Conservation (phyloP, 1,284 basidiomycete species). For the Sphaerobolus stellatus region DNA sequence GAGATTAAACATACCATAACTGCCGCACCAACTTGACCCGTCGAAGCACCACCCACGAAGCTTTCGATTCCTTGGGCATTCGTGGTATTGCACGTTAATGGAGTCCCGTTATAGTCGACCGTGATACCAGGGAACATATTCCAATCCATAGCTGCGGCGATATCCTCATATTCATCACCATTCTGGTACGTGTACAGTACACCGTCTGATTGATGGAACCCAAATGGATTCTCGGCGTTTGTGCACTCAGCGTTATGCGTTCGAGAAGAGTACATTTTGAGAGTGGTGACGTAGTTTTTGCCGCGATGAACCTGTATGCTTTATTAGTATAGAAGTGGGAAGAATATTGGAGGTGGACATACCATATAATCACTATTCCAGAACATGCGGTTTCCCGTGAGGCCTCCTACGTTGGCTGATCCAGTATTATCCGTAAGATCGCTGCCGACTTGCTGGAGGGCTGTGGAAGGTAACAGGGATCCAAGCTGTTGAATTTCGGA, state of each 20-base stretch:
- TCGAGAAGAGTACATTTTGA: slow-evolving; percentile 65
- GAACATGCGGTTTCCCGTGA: slow-evolving; percentile 64
- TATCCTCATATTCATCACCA: slow-evolving; percentile 69
- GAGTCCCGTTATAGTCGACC: slow-evolving; percentile 54
- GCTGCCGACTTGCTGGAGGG: slow-evolving; percentile 42
- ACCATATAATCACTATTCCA: slow-evolving; percentile 71
- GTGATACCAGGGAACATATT: slow-evolving; percentile 70
- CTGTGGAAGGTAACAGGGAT: slow-evolving; percentile 46
- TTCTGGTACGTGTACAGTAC: slow-evolving; percentile 59
- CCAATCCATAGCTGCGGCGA: slow-evolving; percentile 71
- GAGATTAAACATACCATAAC: slow-evolving; percentile 42
- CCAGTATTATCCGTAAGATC: slow-evolving; percentile 37
- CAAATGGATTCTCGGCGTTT: slow-evolving; percentile 62
- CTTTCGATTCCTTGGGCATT: slow-evolving; percentile 44
- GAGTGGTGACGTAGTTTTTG: slow-evolving; percentile 51
- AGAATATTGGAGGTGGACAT: slow-evolving; percentile 9
- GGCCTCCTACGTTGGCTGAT: slow-evolving; percentile 56
- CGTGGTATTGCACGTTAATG: slow-evolving; percentile 44
- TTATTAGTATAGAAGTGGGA: background rate
- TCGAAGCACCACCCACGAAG: slow-evolving; percentile 65
- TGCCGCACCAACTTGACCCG: slow-evolving; percentile 51
- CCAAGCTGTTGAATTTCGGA: slow-evolving; percentile 53
- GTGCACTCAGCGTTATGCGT: slow-evolving; percentile 65
- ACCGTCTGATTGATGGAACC: slow-evolving; percentile 69
- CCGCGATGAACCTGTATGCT: slow-evolving; percentile 56